Evolutionary conservation across 768 basidiomycete species (phyloP).

Genomic region (Butyriboletus loyo): DNA sequence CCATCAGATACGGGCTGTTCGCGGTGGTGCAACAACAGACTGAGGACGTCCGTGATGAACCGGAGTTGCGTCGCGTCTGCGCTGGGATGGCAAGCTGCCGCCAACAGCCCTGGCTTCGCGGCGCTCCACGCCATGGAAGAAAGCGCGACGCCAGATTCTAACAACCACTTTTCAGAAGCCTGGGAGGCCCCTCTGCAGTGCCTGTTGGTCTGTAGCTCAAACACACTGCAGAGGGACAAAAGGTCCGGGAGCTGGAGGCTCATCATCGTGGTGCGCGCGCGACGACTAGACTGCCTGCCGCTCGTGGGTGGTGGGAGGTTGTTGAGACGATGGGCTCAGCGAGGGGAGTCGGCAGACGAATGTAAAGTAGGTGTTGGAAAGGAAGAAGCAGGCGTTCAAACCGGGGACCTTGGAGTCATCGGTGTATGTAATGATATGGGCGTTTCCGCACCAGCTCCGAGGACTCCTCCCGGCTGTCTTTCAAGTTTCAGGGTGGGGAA

Average conservation of each 20-base stretch:
- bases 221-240: constrained; percentile 20
- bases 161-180: constrained; percentile 30
- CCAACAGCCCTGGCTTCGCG: constrained; percentile 49
- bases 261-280: constrained; percentile 11
- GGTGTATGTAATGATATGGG: constrained; percentile 18
- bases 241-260: constrained; percentile 34
- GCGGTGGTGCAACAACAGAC: constrained; percentile 39
- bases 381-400: not conserved
- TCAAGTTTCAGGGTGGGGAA: not conserved
- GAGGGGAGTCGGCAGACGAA: not conserved
- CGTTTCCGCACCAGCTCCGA: constrained; percentile 18
- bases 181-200: constrained; percentile 28
- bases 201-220: constrained; percentile 27
- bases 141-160: constrained; percentile 19
- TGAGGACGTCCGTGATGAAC: constrained; percentile 49
- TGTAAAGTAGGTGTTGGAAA: constrained; percentile 8
- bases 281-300: not conserved
- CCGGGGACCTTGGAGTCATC: not conserved
- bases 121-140: constrained; percentile 21
- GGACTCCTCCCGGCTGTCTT: constrained; percentile 4
- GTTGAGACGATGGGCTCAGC: not conserved
- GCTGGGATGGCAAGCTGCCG: constrained; percentile 56
- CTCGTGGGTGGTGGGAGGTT: not conserved
- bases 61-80: constrained; percentile 56
- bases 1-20: constrained; percentile 21